Conservation (phyloP, 2,329 filamentous ascomycete species). For the Exophiala oligosperma region DNA sequence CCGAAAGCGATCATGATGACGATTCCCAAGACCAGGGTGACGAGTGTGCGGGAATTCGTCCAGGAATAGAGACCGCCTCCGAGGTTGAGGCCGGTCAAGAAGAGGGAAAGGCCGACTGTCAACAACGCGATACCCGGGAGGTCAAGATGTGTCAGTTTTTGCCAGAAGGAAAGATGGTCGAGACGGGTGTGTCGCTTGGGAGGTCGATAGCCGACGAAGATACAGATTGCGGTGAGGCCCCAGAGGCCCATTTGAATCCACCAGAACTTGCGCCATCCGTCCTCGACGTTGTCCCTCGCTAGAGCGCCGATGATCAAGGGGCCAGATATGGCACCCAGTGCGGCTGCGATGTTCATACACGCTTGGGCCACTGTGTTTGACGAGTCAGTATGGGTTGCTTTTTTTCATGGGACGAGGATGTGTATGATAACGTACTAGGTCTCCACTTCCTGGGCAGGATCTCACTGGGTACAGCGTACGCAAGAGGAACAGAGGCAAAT, state of each 20-base stretch:
- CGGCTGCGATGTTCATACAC: conserved; percentile 21
- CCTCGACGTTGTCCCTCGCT: conserved; percentile 5
- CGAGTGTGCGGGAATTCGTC: conserved; percentile 19
- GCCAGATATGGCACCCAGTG: conserved; percentile 17
- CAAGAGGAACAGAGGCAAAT: conserved; percentile 24
- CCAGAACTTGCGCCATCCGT: conserved; percentile 27
- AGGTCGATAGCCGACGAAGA: conserved; percentile 24
- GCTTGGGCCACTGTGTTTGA: conserved; percentile 20
- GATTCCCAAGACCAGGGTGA: conserved; percentile 18
- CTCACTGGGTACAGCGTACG: conserved; percentile 25
- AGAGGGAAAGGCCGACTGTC: conserved; percentile 19
- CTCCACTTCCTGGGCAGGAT: conserved; percentile 26
- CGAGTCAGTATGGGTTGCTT: neutral
- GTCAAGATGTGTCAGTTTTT: conserved; percentile 24
- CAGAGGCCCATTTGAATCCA: conserved; percentile 27
- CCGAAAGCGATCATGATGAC: conserved; percentile 23
- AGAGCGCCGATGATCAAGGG: conserved; percentile 24
- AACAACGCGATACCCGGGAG: conserved; percentile 20
- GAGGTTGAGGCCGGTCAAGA: conserved; percentile 23
- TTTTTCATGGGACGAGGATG: neutral
- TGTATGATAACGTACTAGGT: conserved; percentile 19
- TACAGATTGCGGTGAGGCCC: conserved; percentile 22
- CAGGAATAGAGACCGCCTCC: conserved; percentile 24
- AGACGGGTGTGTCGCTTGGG: conserved; percentile 24
- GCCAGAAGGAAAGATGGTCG: conserved; percentile 23